Evolutionary conservation across 345 rosid species (phyloP).

Genomic region (Moricandia moricandioides): DNA sequence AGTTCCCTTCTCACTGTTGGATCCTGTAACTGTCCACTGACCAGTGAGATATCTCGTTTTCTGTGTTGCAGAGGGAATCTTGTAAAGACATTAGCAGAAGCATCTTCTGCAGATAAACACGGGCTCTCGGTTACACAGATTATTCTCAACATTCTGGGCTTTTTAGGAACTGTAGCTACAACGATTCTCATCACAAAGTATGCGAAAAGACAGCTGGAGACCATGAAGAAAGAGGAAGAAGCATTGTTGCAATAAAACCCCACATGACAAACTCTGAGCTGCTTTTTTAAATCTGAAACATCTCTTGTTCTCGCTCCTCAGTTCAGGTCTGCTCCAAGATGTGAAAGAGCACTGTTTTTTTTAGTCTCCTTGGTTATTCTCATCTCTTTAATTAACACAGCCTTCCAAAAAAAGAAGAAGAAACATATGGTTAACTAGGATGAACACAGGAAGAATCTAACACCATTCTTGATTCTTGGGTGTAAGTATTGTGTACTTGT

Average conservation of each 20-base stretch:
- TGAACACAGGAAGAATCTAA: constrained; percentile 11
- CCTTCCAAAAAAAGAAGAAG: background rate
- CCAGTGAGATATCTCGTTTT: background rate
- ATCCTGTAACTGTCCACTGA: background rate
- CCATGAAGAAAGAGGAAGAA: constrained; percentile 59
- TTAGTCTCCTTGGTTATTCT: constrained; percentile 13
- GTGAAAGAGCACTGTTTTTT: constrained; percentile 26
- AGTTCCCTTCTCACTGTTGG: background rate
- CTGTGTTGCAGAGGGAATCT: constrained; percentile 73
- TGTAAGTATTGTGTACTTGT: background rate
- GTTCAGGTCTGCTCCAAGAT: constrained; percentile 25
- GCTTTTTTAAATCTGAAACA: constrained; percentile 8
- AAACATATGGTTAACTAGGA: constrained; percentile 17
- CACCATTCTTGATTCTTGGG: background rate
- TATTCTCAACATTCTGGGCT: constrained; percentile 65
- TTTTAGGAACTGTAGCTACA: constrained; percentile 61
- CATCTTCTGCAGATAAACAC: constrained; percentile 68
- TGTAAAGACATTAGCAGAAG: constrained; percentile 80
- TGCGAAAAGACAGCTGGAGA: constrained; percentile 76
- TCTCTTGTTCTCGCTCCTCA: background rate
- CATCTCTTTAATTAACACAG: constrained; percentile 2
- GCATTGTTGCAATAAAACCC: constrained; percentile 44
- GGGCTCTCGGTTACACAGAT: constrained; percentile 74
- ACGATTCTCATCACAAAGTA: constrained; percentile 64
- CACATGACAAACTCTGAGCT: constrained; percentile 26